Evolutionary conservation across 306 rosid genomes (phyloP), one percentile per base, ranked within the genome.

Genomic region (Calophaca sinica): DNA sequence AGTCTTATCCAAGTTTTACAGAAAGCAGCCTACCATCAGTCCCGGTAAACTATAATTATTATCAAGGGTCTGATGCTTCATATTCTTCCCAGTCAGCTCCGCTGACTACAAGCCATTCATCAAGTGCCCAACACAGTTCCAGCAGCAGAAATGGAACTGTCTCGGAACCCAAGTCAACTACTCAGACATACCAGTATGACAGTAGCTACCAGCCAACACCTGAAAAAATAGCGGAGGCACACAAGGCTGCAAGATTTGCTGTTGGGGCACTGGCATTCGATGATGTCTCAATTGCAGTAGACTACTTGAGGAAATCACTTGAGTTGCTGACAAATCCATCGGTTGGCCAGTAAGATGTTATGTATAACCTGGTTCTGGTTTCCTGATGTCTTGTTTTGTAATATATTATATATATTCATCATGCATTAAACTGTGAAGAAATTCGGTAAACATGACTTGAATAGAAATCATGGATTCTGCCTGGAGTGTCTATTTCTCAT

Each of bases 261-360:
- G 99, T 96, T 64, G 99, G 99, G 61, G 99, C 99, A 10, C 83
- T 96, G 80, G 99, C 99, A 13, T 96, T 96, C 55, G 99, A 96
- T 79, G 99, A 96, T 53, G 98, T 96, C 79, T 83, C 96, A 1
- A 58, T 83, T 78, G 99, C 98, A 5, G 96, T 96, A 44, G 99
- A 92, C 77, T 81, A 12, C 84, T 83, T 96, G 63, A 96, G 63
- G 76, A 96, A 92, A 84, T 92, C 99, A 32, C 97, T 96, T 28
- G 99, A 90, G 79, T 66, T 92, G 82, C 89, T 96, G 86, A 96
- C 97, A 2, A 92, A 86, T n/a, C 96, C 98, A 44, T 96, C 98
- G 1, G 86, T 92, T 66, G 76, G 80, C 49, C 86, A 68, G 70
- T 85, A 68, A 82, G 75, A 52, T 74, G 70, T 62, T 71, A 28